A percentile compares a stretch with the other conserved stretches of the same genome.
Conservation (phyloP, 1,139 yeast genomes). For the Eremothecium coryli region DNA sequence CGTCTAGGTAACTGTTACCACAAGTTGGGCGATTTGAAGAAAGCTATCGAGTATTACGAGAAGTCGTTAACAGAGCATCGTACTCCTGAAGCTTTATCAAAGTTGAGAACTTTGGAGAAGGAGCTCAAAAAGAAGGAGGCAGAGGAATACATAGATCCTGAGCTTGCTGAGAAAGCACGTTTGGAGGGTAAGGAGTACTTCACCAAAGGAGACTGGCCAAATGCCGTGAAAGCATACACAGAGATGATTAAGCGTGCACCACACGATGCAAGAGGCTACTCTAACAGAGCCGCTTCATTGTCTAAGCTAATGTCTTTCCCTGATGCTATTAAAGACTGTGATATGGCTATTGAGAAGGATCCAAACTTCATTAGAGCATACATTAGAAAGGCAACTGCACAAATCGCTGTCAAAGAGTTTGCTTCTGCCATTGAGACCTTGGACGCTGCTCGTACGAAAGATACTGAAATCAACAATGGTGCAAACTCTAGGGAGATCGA, state of each 20-base stretch:
- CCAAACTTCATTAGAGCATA: slow-evolving; percentile 89
- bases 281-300: slow-evolving; percentile 95
- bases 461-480: slow-evolving; percentile 52
- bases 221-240: slow-evolving; percentile 85
- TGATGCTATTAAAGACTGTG: slow-evolving; percentile 90
- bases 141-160: slow-evolving; percentile 75
- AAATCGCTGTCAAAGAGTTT: slow-evolving; percentile 83
- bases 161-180: slow-evolving; percentile 91
- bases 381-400: slow-evolving; percentile 93
- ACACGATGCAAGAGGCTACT: slow-evolving; percentile 91
- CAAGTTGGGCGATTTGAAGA: slow-evolving; percentile 61
- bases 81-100: slow-evolving; percentile 85
- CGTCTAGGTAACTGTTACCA: slow-evolving; percentile 79
- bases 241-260: slow-evolving; percentile 97
- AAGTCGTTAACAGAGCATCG: slow-evolving; percentile 95
- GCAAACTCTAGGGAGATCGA: slow-evolving; percentile 69
- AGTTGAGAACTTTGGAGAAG: slow-evolving; percentile 81
- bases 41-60: slow-evolving; percentile 70
- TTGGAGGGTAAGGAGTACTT: slow-evolving; percentile 83
- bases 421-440: slow-evolving; percentile 75
- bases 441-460: slow-evolving; percentile 66
- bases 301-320: slow-evolving; percentile 95
- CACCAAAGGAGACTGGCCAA: slow-evolving; percentile 93
- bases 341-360: slow-evolving; percentile 78
- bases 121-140: slow-evolving; percentile 72